These are phyloP conservation scores for Hanseniaspora hatyaiensis DNA, from an alignment of 805 yeast species.

Conservation along the genomic window DNA sequence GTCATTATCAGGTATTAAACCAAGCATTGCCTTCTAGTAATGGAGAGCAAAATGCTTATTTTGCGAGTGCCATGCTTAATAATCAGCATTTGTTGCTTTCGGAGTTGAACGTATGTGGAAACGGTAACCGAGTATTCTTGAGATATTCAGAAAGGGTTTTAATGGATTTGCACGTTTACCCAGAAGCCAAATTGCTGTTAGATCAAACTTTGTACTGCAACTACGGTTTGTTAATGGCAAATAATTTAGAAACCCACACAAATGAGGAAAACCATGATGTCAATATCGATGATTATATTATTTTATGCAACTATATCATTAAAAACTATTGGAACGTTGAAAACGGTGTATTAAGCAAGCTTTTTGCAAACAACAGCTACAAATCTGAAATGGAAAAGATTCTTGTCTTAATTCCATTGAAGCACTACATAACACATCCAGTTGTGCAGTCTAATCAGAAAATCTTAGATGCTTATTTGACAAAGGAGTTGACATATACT, in stretches of 20 bases:
- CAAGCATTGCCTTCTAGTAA: neutral
- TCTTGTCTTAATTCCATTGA: slow-evolving; percentile 3
- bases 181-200: slow-evolving; percentile 51
- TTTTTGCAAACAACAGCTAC: neutral
- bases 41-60: neutral
- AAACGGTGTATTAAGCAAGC: neutral
- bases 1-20: slow-evolving; percentile 12
- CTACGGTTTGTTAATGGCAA: slow-evolving; percentile 51
- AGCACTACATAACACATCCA: slow-evolving; percentile 1
- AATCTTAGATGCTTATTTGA: slow-evolving; percentile 3
- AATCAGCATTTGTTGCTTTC: slow-evolving; percentile 69
- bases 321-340: slow-evolving; percentile 15
- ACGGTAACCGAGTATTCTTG: slow-evolving; percentile 51
- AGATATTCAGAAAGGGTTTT: slow-evolving; percentile 46
- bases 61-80: slow-evolving; percentile 39
- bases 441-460: slow-evolving; percentile 8
- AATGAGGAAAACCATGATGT: slow-evolving; percentile 41
- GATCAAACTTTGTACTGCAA: slow-evolving; percentile 71
- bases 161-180: slow-evolving; percentile 31
- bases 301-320: slow-evolving; percentile 29
- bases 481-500: slow-evolving; percentile 25
- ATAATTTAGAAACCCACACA: slow-evolving; percentile 47
- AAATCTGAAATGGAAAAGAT: slow-evolving; percentile 10
- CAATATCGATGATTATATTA: slow-evolving; percentile 26
- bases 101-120: slow-evolving; percentile 52